These are phyloP conservation scores for Lathyrus aphaca DNA, from an alignment of 306 rosid species.

Conservation along the genomic window DNA sequence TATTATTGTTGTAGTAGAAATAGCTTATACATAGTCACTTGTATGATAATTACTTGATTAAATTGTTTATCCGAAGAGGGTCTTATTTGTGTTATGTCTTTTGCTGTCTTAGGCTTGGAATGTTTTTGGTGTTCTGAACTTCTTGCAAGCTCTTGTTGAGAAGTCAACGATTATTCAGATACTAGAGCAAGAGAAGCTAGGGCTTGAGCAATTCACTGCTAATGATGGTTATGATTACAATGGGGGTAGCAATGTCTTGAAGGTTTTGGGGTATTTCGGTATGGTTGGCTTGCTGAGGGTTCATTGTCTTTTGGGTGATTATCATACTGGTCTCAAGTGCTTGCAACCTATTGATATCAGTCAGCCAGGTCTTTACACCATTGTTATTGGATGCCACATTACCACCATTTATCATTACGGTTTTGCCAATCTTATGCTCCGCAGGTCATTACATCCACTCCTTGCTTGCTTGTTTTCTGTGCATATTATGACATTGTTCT, in stretches of 20 bases:
- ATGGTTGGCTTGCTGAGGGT: constrained; percentile 95
- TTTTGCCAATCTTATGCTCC: constrained; percentile 93
- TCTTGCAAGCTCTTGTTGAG: constrained; percentile 94
- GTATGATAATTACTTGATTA: background rate
- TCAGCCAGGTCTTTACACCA: constrained; percentile 84
- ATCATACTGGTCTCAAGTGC: constrained; percentile 86
- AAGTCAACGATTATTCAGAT: constrained; percentile 79
- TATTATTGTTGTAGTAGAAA: background rate
- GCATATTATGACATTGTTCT: background rate
- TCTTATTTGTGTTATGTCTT: background rate
- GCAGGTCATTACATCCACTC: constrained; percentile 53
- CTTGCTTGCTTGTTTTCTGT: background rate
- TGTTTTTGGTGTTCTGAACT: constrained; percentile 89
- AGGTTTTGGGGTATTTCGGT: constrained; percentile 97
- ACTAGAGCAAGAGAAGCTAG: constrained; percentile 90
- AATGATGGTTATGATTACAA: constrained; percentile 91
- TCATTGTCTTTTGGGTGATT: constrained; percentile 97
- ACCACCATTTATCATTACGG: constrained; percentile 92
- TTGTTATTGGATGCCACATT: constrained; percentile 92
- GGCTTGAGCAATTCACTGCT: constrained; percentile 79
- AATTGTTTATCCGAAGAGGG: background rate
- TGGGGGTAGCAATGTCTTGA: constrained; percentile 94
- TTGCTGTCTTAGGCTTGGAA: constrained; percentile 73
- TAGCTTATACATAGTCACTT: background rate
- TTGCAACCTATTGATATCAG: constrained; percentile 80